phyloP scores from a whole-genome alignment of 768 basidiomycete genomes.

The Mycena chlorophos region DNA sequence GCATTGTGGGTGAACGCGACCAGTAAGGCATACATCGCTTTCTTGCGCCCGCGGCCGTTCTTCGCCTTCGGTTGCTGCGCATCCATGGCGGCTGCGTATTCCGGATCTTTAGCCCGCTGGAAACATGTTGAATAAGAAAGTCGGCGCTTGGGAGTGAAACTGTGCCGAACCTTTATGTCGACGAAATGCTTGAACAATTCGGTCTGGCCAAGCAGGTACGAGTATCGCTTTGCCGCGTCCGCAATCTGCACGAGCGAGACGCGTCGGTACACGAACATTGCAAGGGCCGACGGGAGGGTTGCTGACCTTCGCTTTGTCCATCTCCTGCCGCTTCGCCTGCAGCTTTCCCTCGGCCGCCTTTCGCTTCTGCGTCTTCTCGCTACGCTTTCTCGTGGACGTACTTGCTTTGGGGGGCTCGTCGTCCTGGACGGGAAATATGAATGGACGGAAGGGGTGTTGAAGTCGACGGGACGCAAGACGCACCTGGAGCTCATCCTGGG shows the following conservation, averaged over 20 bases:
- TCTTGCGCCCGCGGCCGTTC: slow-evolving; percentile 84
- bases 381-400: slow-evolving; percentile 32
- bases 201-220: slow-evolving; percentile 96
- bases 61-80: slow-evolving; percentile 77
- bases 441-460: background rate
- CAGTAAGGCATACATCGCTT: slow-evolving; percentile 50
- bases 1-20: background rate
- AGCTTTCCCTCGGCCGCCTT: slow-evolving; percentile 73
- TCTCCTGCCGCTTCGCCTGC: slow-evolving; percentile 70
- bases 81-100: slow-evolving; percentile 88
- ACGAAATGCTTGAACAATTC: slow-evolving; percentile 98
- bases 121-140: background rate
- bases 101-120: slow-evolving; percentile 86
- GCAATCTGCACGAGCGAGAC: slow-evolving; percentile 54
- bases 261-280: slow-evolving; percentile 15
- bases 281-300: background rate
- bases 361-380: slow-evolving; percentile 48
- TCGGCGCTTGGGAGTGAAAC: background rate
- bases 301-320: slow-evolving; percentile 84
- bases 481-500: slow-evolving; percentile 53
- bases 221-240: slow-evolving; percentile 95
- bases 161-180: slow-evolving; percentile 76
- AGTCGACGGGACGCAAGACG: slow-evolving; percentile 23
- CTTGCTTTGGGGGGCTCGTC: slow-evolving; percentile 6
- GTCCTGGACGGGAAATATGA: slow-evolving; percentile 5